Conservation (phyloP, 2,329 filamentous ascomycete genomes). For the Hymenoscyphus repandus region DNA sequence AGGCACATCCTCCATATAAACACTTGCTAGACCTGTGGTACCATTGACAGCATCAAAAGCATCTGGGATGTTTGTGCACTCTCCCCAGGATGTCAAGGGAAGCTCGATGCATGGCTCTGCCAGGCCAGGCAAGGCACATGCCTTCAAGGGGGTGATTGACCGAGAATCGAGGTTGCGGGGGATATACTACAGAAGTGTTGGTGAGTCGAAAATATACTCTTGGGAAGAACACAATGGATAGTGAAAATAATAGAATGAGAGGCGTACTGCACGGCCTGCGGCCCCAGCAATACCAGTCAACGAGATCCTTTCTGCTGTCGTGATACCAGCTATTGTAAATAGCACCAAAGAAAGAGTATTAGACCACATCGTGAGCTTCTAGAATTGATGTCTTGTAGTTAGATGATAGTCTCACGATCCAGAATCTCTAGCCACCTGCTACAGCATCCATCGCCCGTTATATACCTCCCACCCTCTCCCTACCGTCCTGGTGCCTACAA, state of each 20-base stretch:
- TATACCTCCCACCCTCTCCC: too few relatives aligned
- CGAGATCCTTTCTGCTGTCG: too few relatives aligned
- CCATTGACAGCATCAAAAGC: too few relatives aligned
- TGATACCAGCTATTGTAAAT: too few relatives aligned
- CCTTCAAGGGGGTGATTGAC: neutral
- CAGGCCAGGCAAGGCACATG: neutral
- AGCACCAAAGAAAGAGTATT: too few relatives aligned
- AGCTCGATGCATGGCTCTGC: neutral
- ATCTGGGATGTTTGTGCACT: neutral
- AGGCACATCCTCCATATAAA: neutral
- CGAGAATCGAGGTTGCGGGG: neutral
- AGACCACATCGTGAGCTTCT: too few relatives aligned
- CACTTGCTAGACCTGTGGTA: neutral
- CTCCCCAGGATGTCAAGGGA: neutral
- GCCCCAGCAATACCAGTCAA: too few relatives aligned
- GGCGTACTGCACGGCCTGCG: neutral
- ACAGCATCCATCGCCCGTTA: too few relatives aligned
- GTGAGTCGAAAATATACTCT: neutral
- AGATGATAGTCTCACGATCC: too few relatives aligned
- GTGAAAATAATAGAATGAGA: neutral
- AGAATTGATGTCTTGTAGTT: too few relatives aligned
- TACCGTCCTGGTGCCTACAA: too few relatives aligned
- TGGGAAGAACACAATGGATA: neutral
- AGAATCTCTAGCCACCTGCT: too few relatives aligned
- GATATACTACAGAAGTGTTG: neutral